Evolutionary conservation across 2,329 filamentous ascomycete species (phyloP).

Genomic region (Fonsecaea erecta): DNA sequence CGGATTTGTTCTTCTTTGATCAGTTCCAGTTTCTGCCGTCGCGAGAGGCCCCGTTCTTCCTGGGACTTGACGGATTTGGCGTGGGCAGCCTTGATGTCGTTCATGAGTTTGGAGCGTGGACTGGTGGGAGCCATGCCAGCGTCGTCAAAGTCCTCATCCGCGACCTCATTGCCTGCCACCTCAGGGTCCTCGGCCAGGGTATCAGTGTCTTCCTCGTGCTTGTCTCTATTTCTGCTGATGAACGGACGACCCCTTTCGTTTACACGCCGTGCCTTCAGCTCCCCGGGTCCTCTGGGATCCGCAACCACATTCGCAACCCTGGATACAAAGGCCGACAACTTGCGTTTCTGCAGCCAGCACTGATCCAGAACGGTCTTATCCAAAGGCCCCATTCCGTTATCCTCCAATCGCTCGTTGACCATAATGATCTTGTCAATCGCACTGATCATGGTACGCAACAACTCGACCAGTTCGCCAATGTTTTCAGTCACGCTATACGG

Average conservation of each 20-base stretch:
- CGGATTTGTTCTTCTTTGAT: slow-evolving; percentile 27
- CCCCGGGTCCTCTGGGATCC: slow-evolving; percentile 9
- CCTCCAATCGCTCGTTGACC: slow-evolving; percentile 34
- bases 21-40: slow-evolving; percentile 28
- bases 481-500: slow-evolving; percentile 25
- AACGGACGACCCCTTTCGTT: slow-evolving; percentile 7
- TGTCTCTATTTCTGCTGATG: neutral
- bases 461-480: slow-evolving; percentile 33
- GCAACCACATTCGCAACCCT: slow-evolving; percentile 19
- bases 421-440: slow-evolving; percentile 42
- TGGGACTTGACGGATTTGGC: slow-evolving; percentile 5
- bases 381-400: slow-evolving; percentile 34
- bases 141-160: slow-evolving; percentile 5
- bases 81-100: slow-evolving; percentile 12
- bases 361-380: slow-evolving; percentile 25
- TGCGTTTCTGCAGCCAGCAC: slow-evolving; percentile 28
- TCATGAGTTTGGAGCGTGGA: slow-evolving; percentile 13
- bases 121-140: slow-evolving; percentile 6
- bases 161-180: neutral
- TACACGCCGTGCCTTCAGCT: neutral
- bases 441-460: slow-evolving; percentile 41
- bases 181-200: neutral
- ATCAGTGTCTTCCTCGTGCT: neutral
- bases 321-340: slow-evolving; percentile 24
- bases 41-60: slow-evolving; percentile 23